These are phyloP conservation scores for Hericium rajendrae DNA, from an alignment of 768 basidiomycete species.

Conservation along the genomic window DNA sequence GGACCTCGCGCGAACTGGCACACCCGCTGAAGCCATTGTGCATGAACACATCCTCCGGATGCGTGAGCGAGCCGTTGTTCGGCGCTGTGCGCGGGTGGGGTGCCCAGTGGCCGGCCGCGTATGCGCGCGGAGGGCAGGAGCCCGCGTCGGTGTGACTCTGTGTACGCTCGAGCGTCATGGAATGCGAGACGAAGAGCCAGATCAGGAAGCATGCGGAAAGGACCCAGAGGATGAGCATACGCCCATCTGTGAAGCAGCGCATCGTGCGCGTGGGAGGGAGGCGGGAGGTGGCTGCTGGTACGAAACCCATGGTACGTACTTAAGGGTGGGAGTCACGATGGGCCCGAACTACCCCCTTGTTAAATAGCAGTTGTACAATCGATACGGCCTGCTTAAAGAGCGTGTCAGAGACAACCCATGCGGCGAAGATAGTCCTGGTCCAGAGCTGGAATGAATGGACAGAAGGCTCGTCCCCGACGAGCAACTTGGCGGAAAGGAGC, in stretches of 20 bases:
- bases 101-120: neutral
- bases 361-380: no score
- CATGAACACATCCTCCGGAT: slow-evolving; percentile 32
- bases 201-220: no score
- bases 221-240: neutral
- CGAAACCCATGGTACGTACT: neutral
- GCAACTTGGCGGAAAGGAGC: no score
- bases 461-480: no score
- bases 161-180: no score
- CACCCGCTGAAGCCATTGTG: slow-evolving; percentile 55
- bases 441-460: no score
- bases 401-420: no score
- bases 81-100: neutral
- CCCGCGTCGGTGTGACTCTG: neutral
- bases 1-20: slow-evolving; percentile 49
- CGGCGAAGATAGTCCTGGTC: no score
- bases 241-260: neutral
- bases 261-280: neutral
- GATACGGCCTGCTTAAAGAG: no score
- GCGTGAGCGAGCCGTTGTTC: slow-evolving; percentile 21
- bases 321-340: neutral
- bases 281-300: neutral
- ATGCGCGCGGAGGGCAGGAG: neutral
- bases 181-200: no score
- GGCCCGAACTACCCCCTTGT: neutral